These are phyloP conservation scores for Xylaria sp. DNA, from an alignment of 2,329 filamentous ascomycete genomes.

Conservation along the genomic window DNA sequence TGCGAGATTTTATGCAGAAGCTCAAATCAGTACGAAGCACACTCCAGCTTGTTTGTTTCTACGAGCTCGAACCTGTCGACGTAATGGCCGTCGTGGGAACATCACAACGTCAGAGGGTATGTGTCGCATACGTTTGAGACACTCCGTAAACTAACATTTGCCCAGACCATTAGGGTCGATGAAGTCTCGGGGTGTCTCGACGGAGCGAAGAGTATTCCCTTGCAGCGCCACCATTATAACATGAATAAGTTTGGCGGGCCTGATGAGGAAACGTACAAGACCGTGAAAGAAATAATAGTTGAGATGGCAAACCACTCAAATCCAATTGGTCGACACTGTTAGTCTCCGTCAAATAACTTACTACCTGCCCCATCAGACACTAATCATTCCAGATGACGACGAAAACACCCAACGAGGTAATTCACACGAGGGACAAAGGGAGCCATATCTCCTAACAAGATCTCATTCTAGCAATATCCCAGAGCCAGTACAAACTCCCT, in stretches of 20 bases:
- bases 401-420: background rate
- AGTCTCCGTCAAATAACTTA: background rate
- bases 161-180: background rate
- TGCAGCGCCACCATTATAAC: background rate
- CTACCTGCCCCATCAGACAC: background rate
- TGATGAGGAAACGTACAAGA: background rate
- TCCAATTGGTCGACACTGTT: background rate
- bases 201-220: background rate
- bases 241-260: background rate
- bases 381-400: background rate
- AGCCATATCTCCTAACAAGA: background rate
- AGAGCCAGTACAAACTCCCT: too few relatives aligned
- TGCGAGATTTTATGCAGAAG: background rate
- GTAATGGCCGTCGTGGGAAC: background rate
- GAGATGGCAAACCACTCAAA: background rate
- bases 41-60: background rate
- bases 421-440: background rate
- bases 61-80: background rate
- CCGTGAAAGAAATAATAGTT: background rate
- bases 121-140: background rate
- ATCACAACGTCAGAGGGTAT: background rate
- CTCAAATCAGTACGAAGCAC: background rate
- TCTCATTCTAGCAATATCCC: background rate
- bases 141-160: background rate
- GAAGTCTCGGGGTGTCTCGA: background rate